Conservation (phyloP, 1,284 basidiomycete genomes). For the Naganishia albida region DNA sequence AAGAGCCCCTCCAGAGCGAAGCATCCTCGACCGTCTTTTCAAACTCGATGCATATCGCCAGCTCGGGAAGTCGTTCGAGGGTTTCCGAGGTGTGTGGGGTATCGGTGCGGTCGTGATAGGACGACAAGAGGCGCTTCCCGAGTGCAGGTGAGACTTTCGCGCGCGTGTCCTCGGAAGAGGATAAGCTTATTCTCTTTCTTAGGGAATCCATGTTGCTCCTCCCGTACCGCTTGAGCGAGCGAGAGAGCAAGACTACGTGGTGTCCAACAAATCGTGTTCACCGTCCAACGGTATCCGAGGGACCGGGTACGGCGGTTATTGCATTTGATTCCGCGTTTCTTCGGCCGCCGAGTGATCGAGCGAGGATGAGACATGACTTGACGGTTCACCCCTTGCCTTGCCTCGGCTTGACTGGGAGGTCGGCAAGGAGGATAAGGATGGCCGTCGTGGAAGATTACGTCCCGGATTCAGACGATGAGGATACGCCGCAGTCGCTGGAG, state of each 20-base stretch:
- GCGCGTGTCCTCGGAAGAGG: background rate
- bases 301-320: constrained; percentile 11
- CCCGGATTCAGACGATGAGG: constrained; percentile 24
- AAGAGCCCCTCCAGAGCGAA: constrained; percentile 13
- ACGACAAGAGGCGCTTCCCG: background rate
- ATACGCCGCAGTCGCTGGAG: background rate
- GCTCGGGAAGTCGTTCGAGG: background rate
- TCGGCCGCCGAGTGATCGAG: constrained; percentile 16
- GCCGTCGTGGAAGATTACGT: constrained; percentile 23
- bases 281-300: constrained; percentile 2
- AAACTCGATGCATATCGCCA: constrained; percentile 21
- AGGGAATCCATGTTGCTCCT: constrained; percentile 8
- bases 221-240: too few species aligned
- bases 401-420: background rate
- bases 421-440: background rate
- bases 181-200: constrained; percentile 9
- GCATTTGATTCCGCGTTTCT: background rate
- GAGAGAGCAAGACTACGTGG: too few species aligned
- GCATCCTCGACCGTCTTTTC: constrained; percentile 22
- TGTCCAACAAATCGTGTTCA: too few species aligned
- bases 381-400: background rate
- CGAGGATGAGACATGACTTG: constrained; percentile 22
- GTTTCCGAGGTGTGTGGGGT: background rate
- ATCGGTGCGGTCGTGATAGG: background rate
- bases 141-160: background rate